phyloP scores from a whole-genome alignment of 2,329 filamentous ascomycete species.

The Fusarium piperis region DNA sequence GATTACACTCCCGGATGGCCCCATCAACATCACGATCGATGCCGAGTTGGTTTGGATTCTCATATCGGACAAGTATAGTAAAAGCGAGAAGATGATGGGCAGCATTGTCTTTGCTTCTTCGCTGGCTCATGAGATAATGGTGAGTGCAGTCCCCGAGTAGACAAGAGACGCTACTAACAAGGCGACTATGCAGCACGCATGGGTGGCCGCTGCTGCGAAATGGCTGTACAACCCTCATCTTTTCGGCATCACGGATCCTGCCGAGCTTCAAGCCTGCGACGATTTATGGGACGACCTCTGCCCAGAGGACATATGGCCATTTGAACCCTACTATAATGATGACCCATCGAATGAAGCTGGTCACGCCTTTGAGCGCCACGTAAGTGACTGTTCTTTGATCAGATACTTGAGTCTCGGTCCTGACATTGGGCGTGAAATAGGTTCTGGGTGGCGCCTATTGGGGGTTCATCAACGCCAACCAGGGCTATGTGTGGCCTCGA shows the following conservation, averaged over 20 bases:
- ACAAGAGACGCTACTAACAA: conserved; percentile 1
- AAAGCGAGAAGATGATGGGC: conserved; percentile 40
- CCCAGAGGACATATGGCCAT: not conserved
- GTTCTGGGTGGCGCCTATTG: conserved; percentile 36
- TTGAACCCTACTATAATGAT: conserved; percentile 39
- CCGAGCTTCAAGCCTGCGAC: conserved; percentile 15
- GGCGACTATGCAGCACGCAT: conserved; percentile 30
- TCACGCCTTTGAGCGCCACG: conserved; percentile 36
- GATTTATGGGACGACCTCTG: conserved; percentile 11
- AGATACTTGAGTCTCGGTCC: not conserved
- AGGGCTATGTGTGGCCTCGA: not conserved
- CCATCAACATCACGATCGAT: conserved; percentile 14
- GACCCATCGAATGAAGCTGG: conserved; percentile 38
- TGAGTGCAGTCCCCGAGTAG: conserved; percentile 18
- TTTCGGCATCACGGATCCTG: conserved; percentile 17
- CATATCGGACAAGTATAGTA: conserved; percentile 32
- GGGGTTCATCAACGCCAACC: conserved; percentile 8
- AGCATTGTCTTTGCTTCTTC: conserved; percentile 33
- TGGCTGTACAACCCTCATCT: conserved; percentile 29
- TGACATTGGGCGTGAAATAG: conserved; percentile 14
- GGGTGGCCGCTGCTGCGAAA: not conserved
- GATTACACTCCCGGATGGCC: not conserved
- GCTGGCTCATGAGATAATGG: conserved; percentile 44
- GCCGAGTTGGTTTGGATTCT: conserved; percentile 41
- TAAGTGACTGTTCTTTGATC: not conserved